These are phyloP conservation scores for Boletus subcaerulescens DNA, from an alignment of 768 basidiomycete species.

Conservation along the genomic window DNA sequence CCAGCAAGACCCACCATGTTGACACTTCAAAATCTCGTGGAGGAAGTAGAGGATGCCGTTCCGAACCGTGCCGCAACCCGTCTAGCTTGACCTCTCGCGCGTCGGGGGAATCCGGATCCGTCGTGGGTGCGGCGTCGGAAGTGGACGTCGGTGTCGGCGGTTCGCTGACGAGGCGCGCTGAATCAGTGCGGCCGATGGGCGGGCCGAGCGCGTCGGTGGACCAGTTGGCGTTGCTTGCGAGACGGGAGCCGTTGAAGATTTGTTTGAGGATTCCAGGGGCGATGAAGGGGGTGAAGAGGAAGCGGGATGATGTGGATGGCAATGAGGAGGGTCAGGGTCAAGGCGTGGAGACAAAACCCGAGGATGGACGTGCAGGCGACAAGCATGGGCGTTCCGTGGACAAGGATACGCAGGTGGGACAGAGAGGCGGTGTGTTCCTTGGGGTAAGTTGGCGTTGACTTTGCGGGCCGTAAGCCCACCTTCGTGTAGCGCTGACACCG, in stretches of 20 bases:
- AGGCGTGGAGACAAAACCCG: neutral
- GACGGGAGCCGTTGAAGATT: conserved; percentile 12
- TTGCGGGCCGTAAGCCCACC: neutral
- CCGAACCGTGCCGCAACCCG: neutral
- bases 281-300: conserved; percentile 16
- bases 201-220: conserved; percentile 20
- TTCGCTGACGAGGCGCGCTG: neutral
- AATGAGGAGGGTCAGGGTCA: neutral
- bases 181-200: conserved; percentile 3
- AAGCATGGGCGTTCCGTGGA: neutral
- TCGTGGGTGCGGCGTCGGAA: neutral
- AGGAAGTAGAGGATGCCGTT: neutral
- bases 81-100: too few species aligned
- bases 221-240: conserved; percentile 16
- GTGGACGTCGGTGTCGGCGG: neutral
- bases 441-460: neutral
- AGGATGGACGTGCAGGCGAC: neutral
- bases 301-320: neutral
- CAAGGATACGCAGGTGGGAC: neutral
- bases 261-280: conserved; percentile 2
- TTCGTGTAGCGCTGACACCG: too few species aligned
- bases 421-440: too few species aligned
- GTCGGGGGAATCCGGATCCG: too few species aligned
- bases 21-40: too few species aligned
- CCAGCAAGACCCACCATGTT: too few species aligned